Conservation (phyloP, 805 yeast species). For the Cyberlindnera samutprakarnensis region DNA sequence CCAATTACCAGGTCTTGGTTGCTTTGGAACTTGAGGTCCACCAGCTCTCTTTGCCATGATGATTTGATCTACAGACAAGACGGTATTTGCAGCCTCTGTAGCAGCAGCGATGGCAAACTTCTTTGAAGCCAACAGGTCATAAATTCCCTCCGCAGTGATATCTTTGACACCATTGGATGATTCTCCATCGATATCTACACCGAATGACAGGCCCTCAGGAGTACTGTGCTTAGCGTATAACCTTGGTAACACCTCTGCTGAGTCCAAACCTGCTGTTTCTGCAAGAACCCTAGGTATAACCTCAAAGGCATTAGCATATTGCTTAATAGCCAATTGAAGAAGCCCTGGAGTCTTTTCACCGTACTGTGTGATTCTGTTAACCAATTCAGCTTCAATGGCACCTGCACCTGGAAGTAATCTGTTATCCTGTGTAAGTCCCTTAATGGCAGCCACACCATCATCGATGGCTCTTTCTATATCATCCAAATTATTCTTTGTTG, state of each 20-base stretch:
- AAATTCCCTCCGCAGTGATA: conserved; percentile 60
- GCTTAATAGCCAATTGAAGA: conserved; percentile 87
- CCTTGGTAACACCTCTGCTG: conserved; percentile 82
- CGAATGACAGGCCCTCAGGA: conserved; percentile 32
- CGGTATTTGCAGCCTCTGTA: conserved; percentile 90
- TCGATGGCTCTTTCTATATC: conserved; percentile 96
- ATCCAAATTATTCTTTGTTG: conserved; percentile 88
- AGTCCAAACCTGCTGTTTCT: conserved; percentile 89
- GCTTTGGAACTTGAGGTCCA: conserved; percentile 87
- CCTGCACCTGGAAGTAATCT: conserved; percentile 94
- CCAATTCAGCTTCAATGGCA: conserved; percentile 84
- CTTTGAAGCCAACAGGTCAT: conserved; percentile 75
- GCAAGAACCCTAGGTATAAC: conserved; percentile 88
- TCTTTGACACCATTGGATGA: conserved; percentile 62
- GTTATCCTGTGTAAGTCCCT: conserved; percentile 78
- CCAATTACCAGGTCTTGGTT: conserved; percentile 90
- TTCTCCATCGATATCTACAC: conserved; percentile 78
- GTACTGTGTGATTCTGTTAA: conserved; percentile 65
- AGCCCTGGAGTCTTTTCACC: conserved; percentile 95
- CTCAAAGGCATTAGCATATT: conserved; percentile 91
- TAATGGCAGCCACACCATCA: conserved; percentile 90
- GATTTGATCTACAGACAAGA: conserved; percentile 89
- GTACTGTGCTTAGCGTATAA: conserved; percentile 82
- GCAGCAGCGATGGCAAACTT: conserved; percentile 86
- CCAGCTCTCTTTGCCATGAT: conserved; percentile 99